These are phyloP conservation scores for Backusella luteola DNA, from an alignment of 192 early-diverging fungal species.

Conservation along the genomic window DNA sequence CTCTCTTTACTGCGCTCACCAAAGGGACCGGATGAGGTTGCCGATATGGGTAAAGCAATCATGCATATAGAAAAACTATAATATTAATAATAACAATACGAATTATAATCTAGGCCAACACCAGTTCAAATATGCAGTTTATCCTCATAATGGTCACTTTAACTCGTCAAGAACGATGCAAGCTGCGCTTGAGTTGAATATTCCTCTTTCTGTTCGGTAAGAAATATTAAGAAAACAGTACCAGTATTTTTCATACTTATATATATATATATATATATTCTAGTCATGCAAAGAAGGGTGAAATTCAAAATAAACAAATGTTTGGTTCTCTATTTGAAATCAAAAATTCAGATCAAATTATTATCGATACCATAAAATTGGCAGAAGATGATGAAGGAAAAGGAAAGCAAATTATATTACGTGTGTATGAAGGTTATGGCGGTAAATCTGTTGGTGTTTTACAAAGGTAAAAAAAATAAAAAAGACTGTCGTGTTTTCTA, in stretches of 20 bases:
- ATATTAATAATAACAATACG: not conserved
- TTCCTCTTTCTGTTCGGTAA: slow-evolving; percentile 63
- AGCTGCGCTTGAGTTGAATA: slow-evolving; percentile 90
- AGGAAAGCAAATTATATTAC: slow-evolving; percentile 59
- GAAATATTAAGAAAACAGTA: not conserved
- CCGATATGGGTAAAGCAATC: slow-evolving; percentile 56
- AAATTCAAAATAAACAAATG: not conserved
- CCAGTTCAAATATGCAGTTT: slow-evolving; percentile 86
- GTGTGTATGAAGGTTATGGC: slow-evolving; percentile 92
- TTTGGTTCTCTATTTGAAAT: slow-evolving; percentile 36
- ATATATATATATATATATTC: not conserved
- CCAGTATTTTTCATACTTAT: not conserved
- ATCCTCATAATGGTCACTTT: slow-evolving; percentile 84
- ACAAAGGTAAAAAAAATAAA: slow-evolving; percentile 39
- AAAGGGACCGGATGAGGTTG: slow-evolving; percentile 73
- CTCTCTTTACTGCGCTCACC: slow-evolving; percentile 86
- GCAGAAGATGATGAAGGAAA: slow-evolving; percentile 68
- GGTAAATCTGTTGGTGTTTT: slow-evolving; percentile 64
- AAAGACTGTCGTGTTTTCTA: not conserved
- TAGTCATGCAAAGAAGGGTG: slow-evolving; percentile 11
- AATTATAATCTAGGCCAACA: slow-evolving; percentile 64
- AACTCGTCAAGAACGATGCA: slow-evolving; percentile 80
- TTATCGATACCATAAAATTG: slow-evolving; percentile 90
- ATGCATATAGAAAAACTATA: not conserved
- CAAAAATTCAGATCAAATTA: slow-evolving; percentile 57